Percentiles rank a stretch among this genome's conserved stretches.
These are phyloP conservation scores for Carex cristatella DNA, from an alignment of 176 grass and related monocot species.

Conservation along the genomic window DNA sequence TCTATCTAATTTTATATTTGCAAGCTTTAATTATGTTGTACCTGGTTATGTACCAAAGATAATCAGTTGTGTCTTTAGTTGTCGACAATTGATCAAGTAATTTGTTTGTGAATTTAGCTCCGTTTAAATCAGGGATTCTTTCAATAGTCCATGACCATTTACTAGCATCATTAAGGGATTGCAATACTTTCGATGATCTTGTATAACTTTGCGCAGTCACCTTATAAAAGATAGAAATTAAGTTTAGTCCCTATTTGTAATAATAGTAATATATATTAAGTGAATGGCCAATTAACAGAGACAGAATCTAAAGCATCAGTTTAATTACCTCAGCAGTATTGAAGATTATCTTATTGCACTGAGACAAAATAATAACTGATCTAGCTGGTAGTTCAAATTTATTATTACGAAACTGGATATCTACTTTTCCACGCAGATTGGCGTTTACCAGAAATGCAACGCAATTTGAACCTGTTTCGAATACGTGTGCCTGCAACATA, in stretches of 20 bases:
- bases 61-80: constrained; percentile 88
- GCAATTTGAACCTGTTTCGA: constrained; percentile 59
- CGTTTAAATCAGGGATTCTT: constrained; percentile 30
- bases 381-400: constrained; percentile 41
- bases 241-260: not conserved
- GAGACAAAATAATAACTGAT: constrained; percentile 70
- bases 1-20: not conserved
- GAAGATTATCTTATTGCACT: constrained; percentile 57
- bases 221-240: constrained; percentile 27
- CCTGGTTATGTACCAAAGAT: constrained; percentile 83
- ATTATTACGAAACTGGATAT: constrained; percentile 42
- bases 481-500: constrained; percentile 69
- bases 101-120: constrained; percentile 27
- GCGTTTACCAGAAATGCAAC: constrained; percentile 81
- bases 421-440: constrained; percentile 15
- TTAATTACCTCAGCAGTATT: constrained; percentile 59
- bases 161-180: constrained; percentile 34
- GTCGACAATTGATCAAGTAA: constrained; percentile 78
- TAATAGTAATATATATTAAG: not conserved
- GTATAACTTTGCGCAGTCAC: constrained; percentile 49
- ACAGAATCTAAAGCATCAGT: not conserved
- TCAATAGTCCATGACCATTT: constrained; percentile 59
- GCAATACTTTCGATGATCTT: constrained; percentile 42
- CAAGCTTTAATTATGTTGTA: constrained; percentile 16
- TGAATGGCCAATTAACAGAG: not conserved